These are phyloP conservation scores for Plasmodium inui DNA, from an alignment of 169 alveolate species.

Conservation along the genomic window DNA sequence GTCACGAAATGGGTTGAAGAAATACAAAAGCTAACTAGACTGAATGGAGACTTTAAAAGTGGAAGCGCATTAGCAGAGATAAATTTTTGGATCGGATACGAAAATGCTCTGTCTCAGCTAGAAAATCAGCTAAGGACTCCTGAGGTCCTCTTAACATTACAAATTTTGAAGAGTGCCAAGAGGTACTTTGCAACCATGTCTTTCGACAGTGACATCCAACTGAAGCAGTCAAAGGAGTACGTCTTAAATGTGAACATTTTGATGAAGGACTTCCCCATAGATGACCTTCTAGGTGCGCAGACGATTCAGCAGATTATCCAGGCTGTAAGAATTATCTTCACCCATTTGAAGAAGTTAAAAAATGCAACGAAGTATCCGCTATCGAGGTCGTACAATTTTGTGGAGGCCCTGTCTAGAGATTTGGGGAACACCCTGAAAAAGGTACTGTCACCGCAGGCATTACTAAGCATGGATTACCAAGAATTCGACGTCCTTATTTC, in stretches of 20 bases:
- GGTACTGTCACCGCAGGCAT: constrained; percentile 75
- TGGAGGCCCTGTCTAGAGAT: constrained; percentile 95
- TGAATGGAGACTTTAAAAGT: constrained; percentile 83
- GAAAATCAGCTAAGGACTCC: constrained; percentile 88
- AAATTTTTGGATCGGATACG: constrained; percentile 91
- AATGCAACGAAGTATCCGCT: constrained; percentile 91
- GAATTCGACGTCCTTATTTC: constrained; percentile 88
- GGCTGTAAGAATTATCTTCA: constrained; percentile 92
- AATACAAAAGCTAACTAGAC: constrained; percentile 85
- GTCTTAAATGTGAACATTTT: constrained; percentile 91
- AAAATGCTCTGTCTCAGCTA: constrained; percentile 88
- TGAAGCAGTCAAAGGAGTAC: constrained; percentile 91
- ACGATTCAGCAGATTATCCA: constrained; percentile 89
- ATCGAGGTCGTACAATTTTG: constrained; percentile 90
- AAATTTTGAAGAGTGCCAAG: constrained; percentile 91
- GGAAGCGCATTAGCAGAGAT: constrained; percentile 89
- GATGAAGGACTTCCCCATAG: constrained; percentile 96
- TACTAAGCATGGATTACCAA: constrained; percentile 90
- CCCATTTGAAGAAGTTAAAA: constrained; percentile 92
- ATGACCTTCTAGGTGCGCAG: constrained; percentile 93
- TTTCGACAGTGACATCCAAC: constrained; percentile 95
- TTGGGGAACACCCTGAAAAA: constrained; percentile 73
- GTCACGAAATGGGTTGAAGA: constrained; percentile 88
- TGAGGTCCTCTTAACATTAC: constrained; percentile 93
- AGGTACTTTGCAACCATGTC: constrained; percentile 92